Conservation (phyloP, 768 basidiomycete genomes). For the Leccinum boreale region DNA sequence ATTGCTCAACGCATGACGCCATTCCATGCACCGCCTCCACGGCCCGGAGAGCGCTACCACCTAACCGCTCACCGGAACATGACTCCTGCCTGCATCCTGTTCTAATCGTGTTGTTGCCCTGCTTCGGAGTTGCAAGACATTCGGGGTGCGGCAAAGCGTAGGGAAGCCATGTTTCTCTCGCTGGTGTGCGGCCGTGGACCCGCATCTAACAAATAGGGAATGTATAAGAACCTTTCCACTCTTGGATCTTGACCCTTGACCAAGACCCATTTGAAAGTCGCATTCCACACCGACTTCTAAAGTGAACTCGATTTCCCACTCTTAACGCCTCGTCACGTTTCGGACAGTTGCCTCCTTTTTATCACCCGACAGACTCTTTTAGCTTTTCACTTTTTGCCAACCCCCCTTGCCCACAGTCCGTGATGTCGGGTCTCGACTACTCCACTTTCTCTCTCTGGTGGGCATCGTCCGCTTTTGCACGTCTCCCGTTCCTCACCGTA, state of each 20-base stretch:
- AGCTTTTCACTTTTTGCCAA: neutral
- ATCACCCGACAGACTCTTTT: constrained; percentile 5
- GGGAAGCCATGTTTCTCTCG: constrained; percentile 27
- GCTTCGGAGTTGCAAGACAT: constrained; percentile 32
- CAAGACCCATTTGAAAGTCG: constrained; percentile 23
- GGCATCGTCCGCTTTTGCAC: neutral
- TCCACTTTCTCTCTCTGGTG: constrained; percentile 28
- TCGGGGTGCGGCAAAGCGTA: constrained; percentile 25
- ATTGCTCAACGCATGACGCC: constrained; percentile 23
- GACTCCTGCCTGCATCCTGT: constrained; percentile 29
- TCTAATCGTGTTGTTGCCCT: constrained; percentile 31
- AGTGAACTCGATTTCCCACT: constrained; percentile 17
- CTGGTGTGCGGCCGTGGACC: constrained; percentile 17
- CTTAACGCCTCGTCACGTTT: neutral
- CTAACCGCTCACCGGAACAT: constrained; percentile 30
- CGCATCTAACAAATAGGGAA: constrained; percentile 22
- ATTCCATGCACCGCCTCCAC: constrained; percentile 25
- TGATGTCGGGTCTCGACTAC: constrained; percentile 25
- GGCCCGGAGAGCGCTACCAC: constrained; percentile 23
- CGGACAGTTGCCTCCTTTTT: constrained; percentile 5
- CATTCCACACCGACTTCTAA: constrained; percentile 14
- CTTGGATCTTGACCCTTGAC: constrained; percentile 24
- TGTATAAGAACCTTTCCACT: constrained; percentile 28
- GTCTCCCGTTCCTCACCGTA: neutral
- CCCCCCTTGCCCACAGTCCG: neutral